Conservation (phyloP, 352 stramenopile species). For the Phytophthora pisi region DNA sequence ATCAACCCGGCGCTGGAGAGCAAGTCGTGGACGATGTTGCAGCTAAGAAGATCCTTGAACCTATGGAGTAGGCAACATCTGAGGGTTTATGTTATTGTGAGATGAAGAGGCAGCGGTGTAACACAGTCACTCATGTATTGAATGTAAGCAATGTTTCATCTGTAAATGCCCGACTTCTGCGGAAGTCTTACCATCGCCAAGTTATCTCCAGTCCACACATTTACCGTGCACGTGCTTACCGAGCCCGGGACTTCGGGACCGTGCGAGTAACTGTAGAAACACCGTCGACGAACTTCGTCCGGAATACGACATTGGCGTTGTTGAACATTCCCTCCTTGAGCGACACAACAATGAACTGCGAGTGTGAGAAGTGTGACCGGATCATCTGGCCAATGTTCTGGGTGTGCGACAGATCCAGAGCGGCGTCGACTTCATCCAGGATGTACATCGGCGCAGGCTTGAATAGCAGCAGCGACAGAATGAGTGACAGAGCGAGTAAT, state of each 20-base stretch:
- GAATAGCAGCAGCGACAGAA: slow-evolving; percentile 98
- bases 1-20: not conserved
- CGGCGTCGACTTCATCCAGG: slow-evolving; percentile 99
- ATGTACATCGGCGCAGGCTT: slow-evolving; percentile 99
- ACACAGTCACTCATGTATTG: slow-evolving; percentile 20
- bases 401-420: slow-evolving; percentile 99
- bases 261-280: slow-evolving; percentile 98
- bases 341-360: slow-evolving; percentile 99
- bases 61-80: not conserved
- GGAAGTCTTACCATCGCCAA: not conserved
- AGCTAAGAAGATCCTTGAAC: slow-evolving; percentile 10
- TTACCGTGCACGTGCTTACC: slow-evolving; percentile 15
- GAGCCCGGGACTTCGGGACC: slow-evolving; percentile 64
- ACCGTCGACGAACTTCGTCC: slow-evolving; percentile 99
- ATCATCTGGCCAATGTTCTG: slow-evolving; percentile 99
- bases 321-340: slow-evolving; percentile 99
- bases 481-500: slow-evolving; percentile 99
- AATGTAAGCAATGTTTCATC: slow-evolving; percentile 13
- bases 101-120: not conserved
- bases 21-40: not conserved
- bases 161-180: slow-evolving; percentile 6
- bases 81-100: not conserved
- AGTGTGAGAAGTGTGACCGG: slow-evolving; percentile 98
- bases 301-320: slow-evolving; percentile 99
- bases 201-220: not conserved